Evolutionary conservation across 495 filamentous ascomycete species (phyloP).

Genomic region (Eremomyces bilateralis): DNA sequence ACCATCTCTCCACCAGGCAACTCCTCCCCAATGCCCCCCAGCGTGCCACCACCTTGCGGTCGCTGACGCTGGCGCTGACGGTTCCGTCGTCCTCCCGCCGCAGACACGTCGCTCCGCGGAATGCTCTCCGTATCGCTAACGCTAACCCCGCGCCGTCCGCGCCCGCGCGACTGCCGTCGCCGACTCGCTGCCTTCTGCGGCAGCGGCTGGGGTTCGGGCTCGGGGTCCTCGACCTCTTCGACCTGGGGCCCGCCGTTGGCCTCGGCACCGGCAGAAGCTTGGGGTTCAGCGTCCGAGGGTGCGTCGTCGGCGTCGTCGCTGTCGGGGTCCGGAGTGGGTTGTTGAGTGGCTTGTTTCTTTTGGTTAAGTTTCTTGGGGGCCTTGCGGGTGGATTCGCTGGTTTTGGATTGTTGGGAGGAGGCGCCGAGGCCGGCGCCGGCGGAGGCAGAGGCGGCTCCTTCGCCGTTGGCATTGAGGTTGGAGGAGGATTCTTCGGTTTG

Average conservation of each 20-base stretch:
- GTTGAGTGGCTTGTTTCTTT: conserved; percentile 13
- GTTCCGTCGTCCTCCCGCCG: conserved; percentile 18
- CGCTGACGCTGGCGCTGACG: conserved; percentile 18
- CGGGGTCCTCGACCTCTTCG: conserved; percentile 8
- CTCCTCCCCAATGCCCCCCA: conserved; percentile 20
- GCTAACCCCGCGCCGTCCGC: conserved; percentile 13
- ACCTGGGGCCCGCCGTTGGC: conserved; percentile 11
- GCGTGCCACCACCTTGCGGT: conserved; percentile 12
- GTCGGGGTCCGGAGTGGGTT: conserved; percentile 19
- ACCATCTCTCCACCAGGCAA: conserved; percentile 20
- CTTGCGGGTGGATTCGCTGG: conserved; percentile 14
- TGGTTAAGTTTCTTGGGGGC: conserved; percentile 20
- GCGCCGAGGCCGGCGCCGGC: conserved; percentile 14
- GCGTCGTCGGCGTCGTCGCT: conserved; percentile 15
- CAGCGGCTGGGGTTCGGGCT: conserved; percentile 14
- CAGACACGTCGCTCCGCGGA: conserved; percentile 18
- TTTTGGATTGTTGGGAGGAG: conserved; percentile 12
- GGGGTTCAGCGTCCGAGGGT: conserved; percentile 9
- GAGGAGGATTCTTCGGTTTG: no score
- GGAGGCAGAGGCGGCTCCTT: no score
- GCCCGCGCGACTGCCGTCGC: conserved; percentile 20
- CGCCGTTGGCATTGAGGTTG: no score
- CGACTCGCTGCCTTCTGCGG: conserved; percentile 13
- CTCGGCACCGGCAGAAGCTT: conserved; percentile 10
- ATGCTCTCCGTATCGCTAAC: conserved; percentile 17